Percentiles rank a stretch among this genome's conserved stretches.
phyloP scores from a whole-genome alignment of 2,329 filamentous ascomycete genomes.

The Diaporthe citri region DNA sequence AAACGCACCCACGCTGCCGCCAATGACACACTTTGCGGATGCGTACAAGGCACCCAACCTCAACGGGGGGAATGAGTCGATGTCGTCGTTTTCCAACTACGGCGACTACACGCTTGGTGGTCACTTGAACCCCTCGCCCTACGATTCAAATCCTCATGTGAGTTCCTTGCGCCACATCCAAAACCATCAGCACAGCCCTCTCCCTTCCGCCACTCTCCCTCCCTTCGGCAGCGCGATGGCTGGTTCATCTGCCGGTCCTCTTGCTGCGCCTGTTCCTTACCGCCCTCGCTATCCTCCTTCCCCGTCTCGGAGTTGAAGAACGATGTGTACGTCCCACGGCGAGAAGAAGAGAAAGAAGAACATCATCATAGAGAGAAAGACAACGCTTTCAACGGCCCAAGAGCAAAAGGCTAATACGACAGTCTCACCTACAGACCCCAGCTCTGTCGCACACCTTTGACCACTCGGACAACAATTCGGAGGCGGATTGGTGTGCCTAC shows the following conservation, averaged over 20 bases:
- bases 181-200: slow-evolving; percentile 46
- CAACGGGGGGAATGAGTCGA: slow-evolving; percentile 69
- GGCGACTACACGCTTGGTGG: slow-evolving; percentile 76
- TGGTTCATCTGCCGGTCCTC: slow-evolving; percentile 36
- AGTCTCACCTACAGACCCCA: slow-evolving; percentile 71
- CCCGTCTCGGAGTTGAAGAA: slow-evolving; percentile 35
- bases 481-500: slow-evolving; percentile 70
- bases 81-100: slow-evolving; percentile 73
- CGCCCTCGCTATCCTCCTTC: slow-evolving; percentile 41
- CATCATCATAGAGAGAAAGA: slow-evolving; percentile 21
- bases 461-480: slow-evolving; percentile 73
- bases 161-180: slow-evolving; percentile 66
- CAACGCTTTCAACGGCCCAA: slow-evolving; percentile 26
- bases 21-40: slow-evolving; percentile 73
- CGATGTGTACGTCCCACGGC: slow-evolving; percentile 24
- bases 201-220: slow-evolving; percentile 45
- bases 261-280: slow-evolving; percentile 41
- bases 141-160: slow-evolving; percentile 82
- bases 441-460: slow-evolving; percentile 81
- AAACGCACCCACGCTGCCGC: slow-evolving; percentile 71
- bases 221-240: slow-evolving; percentile 39
- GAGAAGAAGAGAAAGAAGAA: slow-evolving; percentile 21
- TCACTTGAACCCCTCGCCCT: slow-evolving; percentile 73
- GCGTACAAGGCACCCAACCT: slow-evolving; percentile 76
- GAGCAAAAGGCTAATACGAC: slow-evolving; percentile 59